Evolutionary conservation across 2,329 filamentous ascomycete species (phyloP).

Genomic region (Cladosporium sp.): DNA sequence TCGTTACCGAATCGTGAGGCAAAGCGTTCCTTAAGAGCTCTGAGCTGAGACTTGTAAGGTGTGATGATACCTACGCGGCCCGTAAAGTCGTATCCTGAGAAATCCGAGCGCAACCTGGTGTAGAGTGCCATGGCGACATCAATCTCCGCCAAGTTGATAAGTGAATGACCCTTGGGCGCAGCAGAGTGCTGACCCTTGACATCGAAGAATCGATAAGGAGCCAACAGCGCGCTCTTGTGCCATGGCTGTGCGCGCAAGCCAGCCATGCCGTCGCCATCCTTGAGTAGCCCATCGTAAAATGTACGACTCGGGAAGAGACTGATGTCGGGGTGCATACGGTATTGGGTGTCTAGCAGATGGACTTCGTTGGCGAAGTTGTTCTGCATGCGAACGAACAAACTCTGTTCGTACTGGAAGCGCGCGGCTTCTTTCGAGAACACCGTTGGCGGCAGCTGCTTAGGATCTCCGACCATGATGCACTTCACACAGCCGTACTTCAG

Average conservation of each 20-base stretch:
- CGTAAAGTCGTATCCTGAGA: slow-evolving; percentile 61
- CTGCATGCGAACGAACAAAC: slow-evolving; percentile 97
- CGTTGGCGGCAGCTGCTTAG: slow-evolving; percentile 93
- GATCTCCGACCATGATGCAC: slow-evolving; percentile 95
- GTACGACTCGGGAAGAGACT: slow-evolving; percentile 83
- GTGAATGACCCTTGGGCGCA: slow-evolving; percentile 78
- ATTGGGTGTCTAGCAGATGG: slow-evolving; percentile 94
- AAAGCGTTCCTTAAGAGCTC: slow-evolving; percentile 74
- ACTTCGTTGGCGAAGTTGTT: slow-evolving; percentile 82
- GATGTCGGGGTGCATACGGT: slow-evolving; percentile 98
- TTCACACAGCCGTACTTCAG: slow-evolving; percentile 97
- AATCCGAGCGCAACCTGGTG: slow-evolving; percentile 71
- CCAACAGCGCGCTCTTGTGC: slow-evolving; percentile 77
- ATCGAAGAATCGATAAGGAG: slow-evolving; percentile 96
- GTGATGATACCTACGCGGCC: slow-evolving; percentile 96
- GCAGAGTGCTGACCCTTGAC: slow-evolving; percentile 82
- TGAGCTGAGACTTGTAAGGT: slow-evolving; percentile 91
- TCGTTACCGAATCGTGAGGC: slow-evolving; percentile 64
- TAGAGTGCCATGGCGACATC: slow-evolving; percentile 84
- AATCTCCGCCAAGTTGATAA: slow-evolving; percentile 84
- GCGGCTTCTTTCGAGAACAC: slow-evolving; percentile 92
- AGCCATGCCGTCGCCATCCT: slow-evolving; percentile 82
- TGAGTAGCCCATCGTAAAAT: slow-evolving; percentile 85
- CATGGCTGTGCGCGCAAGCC: slow-evolving; percentile 72
- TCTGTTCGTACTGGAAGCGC: slow-evolving; percentile 93